Evolutionary conservation across 2,329 filamentous ascomycete species (phyloP), one percentile per base, ranked within the genome.

Genomic region (Alternaria brassicae): DNA sequence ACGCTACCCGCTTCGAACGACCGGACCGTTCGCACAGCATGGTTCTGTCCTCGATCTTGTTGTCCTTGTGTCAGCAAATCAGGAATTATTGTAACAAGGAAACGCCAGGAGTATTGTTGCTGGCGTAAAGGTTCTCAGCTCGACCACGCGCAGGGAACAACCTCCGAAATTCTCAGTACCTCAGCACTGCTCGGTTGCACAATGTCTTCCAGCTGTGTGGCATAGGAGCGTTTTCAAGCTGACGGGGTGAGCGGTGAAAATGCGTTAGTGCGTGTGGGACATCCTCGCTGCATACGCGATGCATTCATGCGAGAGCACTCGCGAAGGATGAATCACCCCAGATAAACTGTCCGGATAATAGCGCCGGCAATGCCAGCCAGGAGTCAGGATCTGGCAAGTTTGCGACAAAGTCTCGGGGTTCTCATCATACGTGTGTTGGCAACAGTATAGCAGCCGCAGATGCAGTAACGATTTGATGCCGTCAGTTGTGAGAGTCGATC

Each of bases 241-340:
- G 7, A 21, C 8, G 12, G 30, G 12, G 21, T 9, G 12, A 25
- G 30, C 44, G 30, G 19, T 36, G 44, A 15, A 21, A n/a, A 7
- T n/a, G 17, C n/a, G 28, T 23, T 36, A 12, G 13, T 48, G n/a
- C 12, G 34, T 12, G 30, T 8, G 17, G 19, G 23, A 21, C 44
- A 34, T 8, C 19, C 30, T 45, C 56, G 55, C 58, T 47, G 63
- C 63, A 61, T 63, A 59, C 67, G 59, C 56, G 53, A 54, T 45
- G 30, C 32, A 32, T 19, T 23, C 49, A 42, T 51, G 58, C 54
- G 62, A 58, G 49, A 60, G 53, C 63, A 41, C 34, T 63, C 64
- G 63, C 61, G 53, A 30, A 56, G 62, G 47, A 47, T 67, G 68
- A 61, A 62, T 67, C 58, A 62, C 66, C 65, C 44, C 30, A 36